phyloP scores from a whole-genome alignment of 768 basidiomycete species.

The Lentinus brumalis region DNA sequence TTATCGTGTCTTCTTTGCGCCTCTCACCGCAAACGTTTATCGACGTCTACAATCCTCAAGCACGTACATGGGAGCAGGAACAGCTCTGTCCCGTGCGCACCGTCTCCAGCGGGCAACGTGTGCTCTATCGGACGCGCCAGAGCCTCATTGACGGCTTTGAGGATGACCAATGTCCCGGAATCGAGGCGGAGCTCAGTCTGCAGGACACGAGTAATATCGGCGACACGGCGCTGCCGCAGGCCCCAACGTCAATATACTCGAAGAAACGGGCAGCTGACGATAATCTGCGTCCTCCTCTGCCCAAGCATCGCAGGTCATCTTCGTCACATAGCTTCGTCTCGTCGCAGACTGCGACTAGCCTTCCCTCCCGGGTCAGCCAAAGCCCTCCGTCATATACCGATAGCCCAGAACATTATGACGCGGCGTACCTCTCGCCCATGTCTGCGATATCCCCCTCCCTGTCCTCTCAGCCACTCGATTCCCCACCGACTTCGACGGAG shows the following conservation, averaged over 20 bases:
- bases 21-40: constrained; percentile 55
- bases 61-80: constrained; percentile 71
- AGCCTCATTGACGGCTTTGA: constrained; percentile 57
- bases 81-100: constrained; percentile 57
- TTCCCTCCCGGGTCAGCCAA: background rate
- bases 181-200: constrained; percentile 55
- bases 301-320: constrained; percentile 4
- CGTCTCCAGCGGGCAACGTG: constrained; percentile 59
- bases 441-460: background rate
- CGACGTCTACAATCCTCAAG: constrained; percentile 56
- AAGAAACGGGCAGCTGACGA: constrained; percentile 6
- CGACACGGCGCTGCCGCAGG: background rate
- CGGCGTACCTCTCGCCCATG: background rate
- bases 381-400: background rate
- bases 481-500: background rate
- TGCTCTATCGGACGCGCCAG: constrained; percentile 63
- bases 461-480: background rate
- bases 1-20: constrained; percentile 57
- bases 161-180: constrained; percentile 58
- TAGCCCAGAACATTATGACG: background rate
- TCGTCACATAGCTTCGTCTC: constrained; percentile 1
- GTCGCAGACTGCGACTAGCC: background rate
- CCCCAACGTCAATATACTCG: background rate
- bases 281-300: background rate
- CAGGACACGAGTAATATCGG: constrained; percentile 31